phyloP scores from a whole-genome alignment of 1,284 basidiomycete genomes.

The Naganishia sp. region DNA sequence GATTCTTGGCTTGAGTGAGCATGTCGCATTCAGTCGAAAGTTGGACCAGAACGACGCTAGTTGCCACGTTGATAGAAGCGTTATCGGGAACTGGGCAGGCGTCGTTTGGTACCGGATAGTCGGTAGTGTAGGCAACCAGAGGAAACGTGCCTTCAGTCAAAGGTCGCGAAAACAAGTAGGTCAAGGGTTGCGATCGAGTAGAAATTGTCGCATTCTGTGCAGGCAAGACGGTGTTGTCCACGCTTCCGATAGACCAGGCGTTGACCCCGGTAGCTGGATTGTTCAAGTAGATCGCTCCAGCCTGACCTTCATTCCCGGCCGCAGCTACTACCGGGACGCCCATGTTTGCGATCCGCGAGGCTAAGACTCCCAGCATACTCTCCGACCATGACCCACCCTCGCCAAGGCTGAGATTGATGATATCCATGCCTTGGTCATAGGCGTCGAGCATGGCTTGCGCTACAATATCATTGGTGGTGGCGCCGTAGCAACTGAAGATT shows the following conservation, averaged over 20 bases:
- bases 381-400: slow-evolving; percentile 63
- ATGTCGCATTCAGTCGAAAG: slow-evolving; percentile 31
- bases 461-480: slow-evolving; percentile 53
- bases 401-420: slow-evolving; percentile 66
- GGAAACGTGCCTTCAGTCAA: slow-evolving; percentile 40
- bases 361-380: slow-evolving; percentile 59
- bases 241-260: slow-evolving; percentile 47
- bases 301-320: slow-evolving; percentile 52
- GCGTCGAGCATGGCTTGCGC: slow-evolving; percentile 52
- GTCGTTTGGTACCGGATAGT: slow-evolving; percentile 39
- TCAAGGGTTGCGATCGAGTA: slow-evolving; percentile 43
- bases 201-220: slow-evolving; percentile 45
- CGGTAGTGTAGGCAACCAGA: slow-evolving; percentile 41
- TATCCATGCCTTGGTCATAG: slow-evolving; percentile 60
- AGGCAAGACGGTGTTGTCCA: slow-evolving; percentile 48
- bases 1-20: slow-evolving; percentile 36
- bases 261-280: slow-evolving; percentile 50
- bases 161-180: slow-evolving; percentile 43
- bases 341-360: slow-evolving; percentile 58
- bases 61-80: slow-evolving; percentile 30
- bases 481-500: slow-evolving; percentile 53
- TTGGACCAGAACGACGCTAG: slow-evolving; percentile 44
- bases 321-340: slow-evolving; percentile 59
- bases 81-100: slow-evolving; percentile 49
- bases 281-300: slow-evolving; percentile 53